These are phyloP conservation scores for Azolla pinnata DNA, from an alignment of 75 land plant genomes.

Conservation along the genomic window DNA sequence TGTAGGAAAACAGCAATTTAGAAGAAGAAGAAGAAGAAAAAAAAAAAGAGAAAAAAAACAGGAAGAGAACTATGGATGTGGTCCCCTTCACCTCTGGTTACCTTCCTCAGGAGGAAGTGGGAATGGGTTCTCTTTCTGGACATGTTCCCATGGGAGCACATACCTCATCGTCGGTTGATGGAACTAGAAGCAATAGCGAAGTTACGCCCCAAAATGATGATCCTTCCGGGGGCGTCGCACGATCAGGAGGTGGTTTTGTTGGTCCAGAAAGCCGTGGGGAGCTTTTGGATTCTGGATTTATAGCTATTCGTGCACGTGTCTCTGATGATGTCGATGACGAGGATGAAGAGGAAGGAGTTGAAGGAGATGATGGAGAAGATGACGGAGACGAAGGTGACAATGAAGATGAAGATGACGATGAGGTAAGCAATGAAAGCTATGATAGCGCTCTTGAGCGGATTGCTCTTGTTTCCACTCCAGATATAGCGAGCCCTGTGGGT, in stretches of 20 bases:
- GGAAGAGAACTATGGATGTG: too few species aligned
- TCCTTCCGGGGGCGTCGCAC: not conserved
- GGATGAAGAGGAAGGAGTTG: not conserved
- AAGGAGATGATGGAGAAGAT: not conserved
- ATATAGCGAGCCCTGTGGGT: conserved; percentile 1
- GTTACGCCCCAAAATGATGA: too few species aligned
- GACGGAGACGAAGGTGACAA: not conserved
- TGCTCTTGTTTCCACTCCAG: conserved; percentile 3
- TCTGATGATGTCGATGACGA: conserved; percentile 2
- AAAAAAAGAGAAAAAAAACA: too few species aligned
- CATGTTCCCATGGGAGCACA: too few species aligned
- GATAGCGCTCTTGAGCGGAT: conserved; percentile 19
- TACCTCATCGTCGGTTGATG: too few species aligned
- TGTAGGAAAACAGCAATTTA: too few species aligned
- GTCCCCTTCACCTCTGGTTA: too few species aligned
- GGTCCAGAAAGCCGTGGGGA: not conserved
- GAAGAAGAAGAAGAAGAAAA: too few species aligned
- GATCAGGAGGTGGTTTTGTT: not conserved
- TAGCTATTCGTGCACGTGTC: conserved; percentile 1
- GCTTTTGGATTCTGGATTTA: not conserved
- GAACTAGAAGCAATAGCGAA: too few species aligned
- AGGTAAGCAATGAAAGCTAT: conserved; percentile 7
- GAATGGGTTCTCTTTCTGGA: too few species aligned
- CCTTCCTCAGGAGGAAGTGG: too few species aligned
- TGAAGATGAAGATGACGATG: not conserved